Base-by-base conservation (phyloP, 2,329 filamentous ascomycete genomes). In the Ceratocystis destructans region DNA sequence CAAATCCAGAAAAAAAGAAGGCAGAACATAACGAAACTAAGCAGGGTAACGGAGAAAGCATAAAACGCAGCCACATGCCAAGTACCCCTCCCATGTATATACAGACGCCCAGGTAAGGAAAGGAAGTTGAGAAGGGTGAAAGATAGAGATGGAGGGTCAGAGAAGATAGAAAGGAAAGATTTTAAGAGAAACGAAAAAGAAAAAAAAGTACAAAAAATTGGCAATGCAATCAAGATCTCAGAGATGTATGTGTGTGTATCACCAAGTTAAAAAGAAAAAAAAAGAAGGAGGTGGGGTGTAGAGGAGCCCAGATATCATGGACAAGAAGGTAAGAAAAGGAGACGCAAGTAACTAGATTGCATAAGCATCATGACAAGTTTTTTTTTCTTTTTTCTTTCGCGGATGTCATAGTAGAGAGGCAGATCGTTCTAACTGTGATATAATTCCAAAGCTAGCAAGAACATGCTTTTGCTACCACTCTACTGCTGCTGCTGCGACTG, bases 81-180 rank as follows among this genome's bases (percentile, higher is more conserved):
- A 53, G 63, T 55, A 50, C 33, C 63, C 63, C 63, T 50, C 63
- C 63, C 44, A 53, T 64, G 63, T 64, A 64, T 64, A 55, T 64
- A 59, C 55, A 64, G 55, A 59, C 55, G 55, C 55, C 55, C 55
- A 59, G 7, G 28, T 37, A 33, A 28, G 37, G 46, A 55, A 45
- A 55, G 46, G 37, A 57, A 55, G 31, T 17, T 57, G 45, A 31
- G 46, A 48, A 37, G 33, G 22, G 41, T 28, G 41, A 46, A 25
- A 53, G 48, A n/a, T 10, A 28, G 20, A 53, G 25, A 28, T 25
- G 31, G 44, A 63, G 44, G 37, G 41, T 50, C 3, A 7, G 41
- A 50, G 44, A 50, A 22, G 62, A 53, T n/a, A 33, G 7, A 22
- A 22, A 55, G 28, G 50, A 55, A 64, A 57, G 41, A 25, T 33